Conservation (phyloP, 140 eudicot genomes). For the Erigeron philadelphicus region DNA sequence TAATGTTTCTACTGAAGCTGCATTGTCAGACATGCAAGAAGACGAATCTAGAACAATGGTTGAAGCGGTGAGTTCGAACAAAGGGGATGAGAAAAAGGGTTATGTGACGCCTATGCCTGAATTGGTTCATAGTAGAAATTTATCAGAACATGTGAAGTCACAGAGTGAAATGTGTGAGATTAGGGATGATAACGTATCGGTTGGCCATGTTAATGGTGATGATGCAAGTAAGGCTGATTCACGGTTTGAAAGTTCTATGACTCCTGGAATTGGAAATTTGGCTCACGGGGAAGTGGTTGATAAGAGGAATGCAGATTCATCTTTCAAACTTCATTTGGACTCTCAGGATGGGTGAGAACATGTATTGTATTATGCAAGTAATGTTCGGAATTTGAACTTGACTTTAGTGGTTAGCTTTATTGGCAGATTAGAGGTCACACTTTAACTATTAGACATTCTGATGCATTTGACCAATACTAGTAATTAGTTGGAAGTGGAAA, state of each 20-base stretch:
- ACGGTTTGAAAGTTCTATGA: slow-evolving; percentile 27
- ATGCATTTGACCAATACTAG: no score
- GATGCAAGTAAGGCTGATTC: slow-evolving; percentile 32
- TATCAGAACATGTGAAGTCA: slow-evolving; percentile 25
- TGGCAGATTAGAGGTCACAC: background rate
- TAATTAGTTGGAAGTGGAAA: background rate
- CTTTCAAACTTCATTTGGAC: slow-evolving; percentile 24
- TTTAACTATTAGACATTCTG: background rate
- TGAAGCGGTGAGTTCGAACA: slow-evolving; percentile 17
- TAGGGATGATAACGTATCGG: slow-evolving; percentile 25
- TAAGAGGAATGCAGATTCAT: slow-evolving; percentile 29
- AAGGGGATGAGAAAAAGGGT: slow-evolving; percentile 30
- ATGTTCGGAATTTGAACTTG: slow-evolving; percentile 5
- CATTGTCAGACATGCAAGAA: slow-evolving; percentile 34
- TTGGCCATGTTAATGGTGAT: slow-evolving; percentile 24
- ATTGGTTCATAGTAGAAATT: slow-evolving; percentile 22
- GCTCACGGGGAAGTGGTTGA: slow-evolving; percentile 21
- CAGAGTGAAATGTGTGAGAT: slow-evolving; percentile 34
- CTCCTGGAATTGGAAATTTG: slow-evolving; percentile 23
- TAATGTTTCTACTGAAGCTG: slow-evolving; percentile 30
- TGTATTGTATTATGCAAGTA: background rate
- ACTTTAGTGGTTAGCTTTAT: background rate
- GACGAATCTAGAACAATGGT: slow-evolving; percentile 30
- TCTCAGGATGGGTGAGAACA: slow-evolving; percentile 37
- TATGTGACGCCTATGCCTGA: slow-evolving; percentile 19